phyloP scores from a whole-genome alignment of 2,329 filamentous ascomycete genomes.

The Aspergillus sp. region DNA sequence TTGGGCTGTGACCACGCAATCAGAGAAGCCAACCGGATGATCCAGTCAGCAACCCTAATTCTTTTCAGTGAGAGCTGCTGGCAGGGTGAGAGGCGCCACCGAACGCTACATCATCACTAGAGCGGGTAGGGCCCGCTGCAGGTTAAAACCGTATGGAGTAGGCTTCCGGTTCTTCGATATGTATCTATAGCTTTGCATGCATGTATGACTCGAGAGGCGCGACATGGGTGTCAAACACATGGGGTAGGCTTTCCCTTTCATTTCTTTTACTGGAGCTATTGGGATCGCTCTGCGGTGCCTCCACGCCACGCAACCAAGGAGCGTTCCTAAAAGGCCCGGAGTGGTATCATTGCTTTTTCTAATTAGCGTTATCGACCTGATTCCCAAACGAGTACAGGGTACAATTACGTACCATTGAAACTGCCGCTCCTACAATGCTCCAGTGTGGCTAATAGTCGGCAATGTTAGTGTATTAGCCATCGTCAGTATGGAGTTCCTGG shows the following conservation, averaged over 20 bases:
- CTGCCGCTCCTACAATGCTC: too few relatives aligned
- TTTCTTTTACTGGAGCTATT: background rate
- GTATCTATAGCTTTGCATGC: background rate
- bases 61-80: background rate
- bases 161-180: background rate
- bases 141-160: background rate
- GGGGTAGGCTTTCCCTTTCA: background rate
- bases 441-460: too few relatives aligned
- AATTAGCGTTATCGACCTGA: background rate
- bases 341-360: slow-evolving; percentile 3
- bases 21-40: background rate
- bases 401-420: background rate
- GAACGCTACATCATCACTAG: background rate
- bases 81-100: background rate
- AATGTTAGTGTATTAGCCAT: background rate
- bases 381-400: background rate
- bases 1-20: too few relatives aligned
- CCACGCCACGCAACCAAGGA: background rate
- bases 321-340: slow-evolving; percentile 1
- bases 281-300: background rate
- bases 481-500: background rate
- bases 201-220: background rate
- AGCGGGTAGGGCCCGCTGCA: background rate
- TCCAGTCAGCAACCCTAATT: background rate
- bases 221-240: slow-evolving; percentile 1